phyloP scores from a whole-genome alignment of 164 flowering plant species.

The Piper betle region DNA sequence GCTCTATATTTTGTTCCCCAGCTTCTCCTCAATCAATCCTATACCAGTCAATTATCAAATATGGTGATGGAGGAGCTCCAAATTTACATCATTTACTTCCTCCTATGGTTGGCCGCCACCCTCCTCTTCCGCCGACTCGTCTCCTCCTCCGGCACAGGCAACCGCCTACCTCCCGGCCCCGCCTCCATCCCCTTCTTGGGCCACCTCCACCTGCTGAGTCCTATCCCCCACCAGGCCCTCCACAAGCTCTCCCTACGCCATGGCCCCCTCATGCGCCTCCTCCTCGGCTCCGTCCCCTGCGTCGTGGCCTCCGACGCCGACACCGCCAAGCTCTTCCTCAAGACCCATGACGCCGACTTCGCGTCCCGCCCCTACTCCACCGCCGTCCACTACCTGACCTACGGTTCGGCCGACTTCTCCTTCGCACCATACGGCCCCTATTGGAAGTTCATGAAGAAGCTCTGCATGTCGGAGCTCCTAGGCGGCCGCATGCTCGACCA shows the following conservation, averaged over 20 bases:
- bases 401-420: constrained; percentile 26
- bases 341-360: constrained; percentile 35
- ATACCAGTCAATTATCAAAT: neutral
- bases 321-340: constrained; percentile 33
- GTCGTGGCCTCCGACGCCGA: constrained; percentile 36
- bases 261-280: constrained; percentile 42
- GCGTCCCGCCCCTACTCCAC: constrained; percentile 17
- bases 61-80: constrained; percentile 7
- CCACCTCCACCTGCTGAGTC: constrained; percentile 47
- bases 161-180: constrained; percentile 41
- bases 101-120: constrained; percentile 16
- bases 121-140: constrained; percentile 12
- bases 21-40: neutral
- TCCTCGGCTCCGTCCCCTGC: constrained; percentile 34
- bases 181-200: constrained; percentile 37
- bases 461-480: constrained; percentile 35
- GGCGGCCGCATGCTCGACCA: constrained; percentile 21
- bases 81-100: constrained; percentile 11
- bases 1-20: too few species aligned
- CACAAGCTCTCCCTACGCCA: constrained; percentile 24
- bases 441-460: constrained; percentile 50
- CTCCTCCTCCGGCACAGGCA: neutral
- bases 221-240: constrained; percentile 34
- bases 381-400: constrained; percentile 24
- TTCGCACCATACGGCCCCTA: constrained; percentile 49